These are phyloP conservation scores for Plasmodium fragile DNA, from an alignment of 169 alveolate species.

Conservation along the genomic window DNA sequence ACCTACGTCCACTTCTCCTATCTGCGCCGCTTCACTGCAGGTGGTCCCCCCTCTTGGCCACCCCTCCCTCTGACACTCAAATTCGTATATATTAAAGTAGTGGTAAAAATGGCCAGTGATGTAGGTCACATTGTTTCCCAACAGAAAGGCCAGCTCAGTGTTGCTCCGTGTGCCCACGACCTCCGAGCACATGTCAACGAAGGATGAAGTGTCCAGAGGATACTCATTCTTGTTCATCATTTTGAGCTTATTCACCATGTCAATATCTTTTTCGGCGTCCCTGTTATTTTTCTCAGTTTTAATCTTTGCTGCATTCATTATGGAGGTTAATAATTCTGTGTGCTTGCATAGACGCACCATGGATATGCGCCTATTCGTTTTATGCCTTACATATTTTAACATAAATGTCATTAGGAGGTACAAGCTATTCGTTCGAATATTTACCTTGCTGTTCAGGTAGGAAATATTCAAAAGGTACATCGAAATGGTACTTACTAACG, in stretches of 20 bases:
- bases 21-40: background rate
- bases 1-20: background rate
- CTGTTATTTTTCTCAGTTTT: slow-evolving; percentile 13
- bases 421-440: slow-evolving; percentile 36
- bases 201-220: background rate
- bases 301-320: slow-evolving; percentile 28
- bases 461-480: slow-evolving; percentile 26
- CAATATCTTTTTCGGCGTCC: background rate
- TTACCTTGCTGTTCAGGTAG: slow-evolving; percentile 50
- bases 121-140: background rate
- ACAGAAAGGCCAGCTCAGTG: background rate
- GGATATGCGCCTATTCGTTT: slow-evolving; percentile 11
- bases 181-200: slow-evolving; percentile 2
- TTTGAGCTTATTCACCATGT: slow-evolving; percentile 11
- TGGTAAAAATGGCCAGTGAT: slow-evolving; percentile 24
- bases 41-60: background rate
- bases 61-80: slow-evolving; percentile 20
- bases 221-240: slow-evolving; percentile 65
- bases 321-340: slow-evolving; percentile 17
- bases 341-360: background rate
- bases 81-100: slow-evolving; percentile 39
- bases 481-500: slow-evolving; percentile 13
- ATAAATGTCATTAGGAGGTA: slow-evolving; percentile 14
- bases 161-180: background rate
- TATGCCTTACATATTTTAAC: slow-evolving; percentile 51